Evolutionary conservation across 2,329 filamentous ascomycete species (phyloP).

Genomic region (Hymenoscyphus albidus): DNA sequence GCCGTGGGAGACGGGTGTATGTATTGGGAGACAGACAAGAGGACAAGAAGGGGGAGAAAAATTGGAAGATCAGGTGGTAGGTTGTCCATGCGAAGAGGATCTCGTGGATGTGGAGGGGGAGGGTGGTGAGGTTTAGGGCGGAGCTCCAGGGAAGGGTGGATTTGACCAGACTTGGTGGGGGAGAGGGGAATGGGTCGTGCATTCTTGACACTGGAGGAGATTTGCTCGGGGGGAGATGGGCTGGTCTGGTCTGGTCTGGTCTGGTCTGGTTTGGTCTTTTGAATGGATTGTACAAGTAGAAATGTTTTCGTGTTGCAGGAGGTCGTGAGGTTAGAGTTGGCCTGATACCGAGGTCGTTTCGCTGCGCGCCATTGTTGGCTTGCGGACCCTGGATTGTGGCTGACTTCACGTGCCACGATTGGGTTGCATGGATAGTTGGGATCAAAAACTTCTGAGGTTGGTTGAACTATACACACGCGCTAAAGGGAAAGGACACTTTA

Average conservation of each 20-base stretch:
- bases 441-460: too few relatives aligned
- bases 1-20: neutral
- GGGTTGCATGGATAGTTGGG: too few relatives aligned
- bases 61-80: slow-evolving; percentile 53
- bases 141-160: neutral
- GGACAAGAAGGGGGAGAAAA: neutral
- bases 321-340: too few relatives aligned
- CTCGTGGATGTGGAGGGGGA: neutral
- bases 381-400: too few relatives aligned
- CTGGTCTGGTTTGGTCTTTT: neutral
- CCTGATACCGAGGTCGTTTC: too few relatives aligned
- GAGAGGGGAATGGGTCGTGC: neutral
- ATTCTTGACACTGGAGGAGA: neutral
- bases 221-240: neutral
- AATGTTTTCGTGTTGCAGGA: too few relatives aligned
- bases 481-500: too few relatives aligned
- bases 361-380: too few relatives aligned
- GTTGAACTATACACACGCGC: too few relatives aligned
- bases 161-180: neutral
- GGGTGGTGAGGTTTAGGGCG: neutral
- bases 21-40: neutral
- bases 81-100: neutral
- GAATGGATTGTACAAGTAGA: neutral
- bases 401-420: too few relatives aligned
- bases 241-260: neutral